Conservation (phyloP, 1,284 basidiomycete species). For the Ceraceosorus guamensis region DNA sequence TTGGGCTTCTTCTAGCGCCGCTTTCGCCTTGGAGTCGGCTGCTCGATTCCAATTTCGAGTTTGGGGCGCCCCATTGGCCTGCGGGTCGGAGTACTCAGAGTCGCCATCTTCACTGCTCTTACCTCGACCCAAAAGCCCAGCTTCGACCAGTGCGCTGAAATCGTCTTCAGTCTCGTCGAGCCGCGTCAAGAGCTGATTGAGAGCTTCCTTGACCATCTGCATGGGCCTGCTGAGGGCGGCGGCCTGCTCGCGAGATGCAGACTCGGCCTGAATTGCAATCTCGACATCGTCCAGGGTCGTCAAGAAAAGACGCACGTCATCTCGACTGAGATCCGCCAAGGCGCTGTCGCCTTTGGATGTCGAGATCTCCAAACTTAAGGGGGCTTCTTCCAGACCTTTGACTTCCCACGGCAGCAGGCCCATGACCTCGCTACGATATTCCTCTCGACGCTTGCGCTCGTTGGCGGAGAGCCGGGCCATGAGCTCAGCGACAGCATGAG, state of each 20-base stretch:
- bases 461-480: conserved; percentile 38
- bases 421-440: conserved; percentile 24
- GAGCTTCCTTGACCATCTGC: conserved; percentile 22
- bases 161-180: conserved; percentile 34
- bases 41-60: no score
- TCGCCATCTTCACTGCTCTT: conserved; percentile 10
- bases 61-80: conserved; percentile 6
- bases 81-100: conserved; percentile 14
- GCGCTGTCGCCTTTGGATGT: conserved; percentile 21
- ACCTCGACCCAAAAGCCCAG: conserved; percentile 19
- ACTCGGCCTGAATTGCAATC: conserved; percentile 5
- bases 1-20: background rate
- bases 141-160: conserved; percentile 31
- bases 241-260: no score
- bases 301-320: conserved; percentile 28
- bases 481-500: conserved; percentile 41
- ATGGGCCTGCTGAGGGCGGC: conserved; percentile 17
- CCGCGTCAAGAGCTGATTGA: conserved; percentile 21
- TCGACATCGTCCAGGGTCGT: conserved; percentile 31
- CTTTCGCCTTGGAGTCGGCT: no score
- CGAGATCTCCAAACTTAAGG: conserved; percentile 40
- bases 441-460: conserved; percentile 31
- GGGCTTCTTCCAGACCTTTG: conserved; percentile 30
- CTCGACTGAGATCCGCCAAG: conserved; percentile 21
- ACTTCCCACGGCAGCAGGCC: conserved; percentile 38